phyloP scores from a whole-genome alignment of 345 rosid species.

The Rhizophora mangle region DNA sequence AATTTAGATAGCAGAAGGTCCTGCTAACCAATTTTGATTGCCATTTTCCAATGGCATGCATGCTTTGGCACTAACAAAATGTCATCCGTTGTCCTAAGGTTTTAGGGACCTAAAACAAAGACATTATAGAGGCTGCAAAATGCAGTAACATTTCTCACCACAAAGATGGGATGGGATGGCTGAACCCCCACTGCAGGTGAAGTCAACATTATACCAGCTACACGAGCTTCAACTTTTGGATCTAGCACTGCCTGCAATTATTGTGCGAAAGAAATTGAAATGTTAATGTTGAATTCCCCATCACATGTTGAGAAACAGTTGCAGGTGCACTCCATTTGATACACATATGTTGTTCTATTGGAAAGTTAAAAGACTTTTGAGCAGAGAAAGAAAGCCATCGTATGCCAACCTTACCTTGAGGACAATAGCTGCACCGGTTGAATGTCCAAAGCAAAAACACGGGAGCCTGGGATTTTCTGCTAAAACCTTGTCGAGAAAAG shows the following conservation, averaged over 20 bases:
- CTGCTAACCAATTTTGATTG: background rate
- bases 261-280: background rate
- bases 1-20: background rate
- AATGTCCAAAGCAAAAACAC: slow-evolving; percentile 35
- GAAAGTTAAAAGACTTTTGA: background rate
- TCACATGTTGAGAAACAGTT: background rate
- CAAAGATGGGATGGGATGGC: slow-evolving; percentile 33
- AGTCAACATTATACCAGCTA: slow-evolving; percentile 27
- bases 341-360: background rate
- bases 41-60: background rate
- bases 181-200: slow-evolving; percentile 36
- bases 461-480: slow-evolving; percentile 31
- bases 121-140: background rate
- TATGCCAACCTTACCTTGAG: slow-evolving; percentile 22
- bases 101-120: background rate
- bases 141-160: slow-evolving; percentile 9
- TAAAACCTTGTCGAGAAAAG: slow-evolving; percentile 24
- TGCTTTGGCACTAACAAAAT: background rate
- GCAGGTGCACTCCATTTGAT: background rate
- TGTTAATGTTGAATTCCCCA: background rate
- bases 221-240: slow-evolving; percentile 22
- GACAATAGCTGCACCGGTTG: slow-evolving; percentile 34
- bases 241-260: slow-evolving; percentile 25
- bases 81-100: background rate
- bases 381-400: background rate